phyloP scores from a whole-genome alignment of 805 yeast species.

The Ogataea chonburiensis region DNA sequence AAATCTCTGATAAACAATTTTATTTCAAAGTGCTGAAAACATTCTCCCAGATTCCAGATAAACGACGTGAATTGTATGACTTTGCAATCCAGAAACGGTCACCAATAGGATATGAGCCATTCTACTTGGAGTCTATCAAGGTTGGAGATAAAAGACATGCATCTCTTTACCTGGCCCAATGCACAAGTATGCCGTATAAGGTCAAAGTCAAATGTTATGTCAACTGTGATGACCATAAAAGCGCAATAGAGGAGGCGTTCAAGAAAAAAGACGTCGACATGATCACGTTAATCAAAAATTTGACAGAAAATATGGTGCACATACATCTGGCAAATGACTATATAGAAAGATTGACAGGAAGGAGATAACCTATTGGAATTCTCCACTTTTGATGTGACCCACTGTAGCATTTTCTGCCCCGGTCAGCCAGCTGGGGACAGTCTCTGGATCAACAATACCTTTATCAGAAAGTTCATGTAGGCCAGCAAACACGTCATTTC shows the following conservation, averaged over 20 bases:
- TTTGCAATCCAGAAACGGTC: conserved; percentile 54
- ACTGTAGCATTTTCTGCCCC: conserved; percentile 64
- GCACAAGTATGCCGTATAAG: conserved; percentile 43
- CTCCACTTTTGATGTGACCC: conserved; percentile 46
- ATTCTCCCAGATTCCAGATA: conserved; percentile 46
- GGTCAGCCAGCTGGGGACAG: conserved; percentile 72
- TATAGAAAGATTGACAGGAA: conserved; percentile 26
- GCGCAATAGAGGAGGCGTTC: conserved; percentile 51
- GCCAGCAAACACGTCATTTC: conserved; percentile 77
- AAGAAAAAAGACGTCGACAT: conserved; percentile 42
- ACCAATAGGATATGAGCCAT: conserved; percentile 69
- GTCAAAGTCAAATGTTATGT: conserved; percentile 51
- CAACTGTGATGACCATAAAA: conserved; percentile 48
- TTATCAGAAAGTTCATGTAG: conserved; percentile 61
- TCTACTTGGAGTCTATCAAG: conserved; percentile 52
- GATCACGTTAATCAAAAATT: conserved; percentile 28
- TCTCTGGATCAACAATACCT: conserved; percentile 50
- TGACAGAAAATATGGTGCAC: conserved; percentile 23
- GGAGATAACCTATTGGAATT: conserved; percentile 23
- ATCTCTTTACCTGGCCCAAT: conserved; percentile 54
- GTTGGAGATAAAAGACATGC: conserved; percentile 61
- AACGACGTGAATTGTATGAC: conserved; percentile 51
- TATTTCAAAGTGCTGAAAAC: conserved; percentile 53
- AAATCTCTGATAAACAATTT: conserved; percentile 54
- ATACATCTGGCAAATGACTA: conserved; percentile 25